A percentile compares a stretch with the other conserved stretches of the same genome.
Conservation (phyloP, 768 basidiomycete genomes). For the Amylocystis lapponica region DNA sequence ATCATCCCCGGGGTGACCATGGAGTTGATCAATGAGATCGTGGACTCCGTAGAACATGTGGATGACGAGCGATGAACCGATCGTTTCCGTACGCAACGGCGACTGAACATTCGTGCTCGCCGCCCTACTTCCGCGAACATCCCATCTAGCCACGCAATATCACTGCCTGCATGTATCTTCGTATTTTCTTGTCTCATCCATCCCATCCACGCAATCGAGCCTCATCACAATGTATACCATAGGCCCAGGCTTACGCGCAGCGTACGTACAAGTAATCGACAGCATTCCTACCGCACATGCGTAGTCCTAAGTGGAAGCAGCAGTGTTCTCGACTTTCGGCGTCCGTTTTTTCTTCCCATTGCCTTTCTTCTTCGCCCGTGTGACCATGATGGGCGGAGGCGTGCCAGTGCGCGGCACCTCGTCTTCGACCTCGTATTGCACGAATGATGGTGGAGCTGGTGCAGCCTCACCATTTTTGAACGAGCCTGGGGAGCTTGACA, state of each 20-base stretch:
- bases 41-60: slow-evolving; percentile 87
- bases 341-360: slow-evolving; percentile 68
- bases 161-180: slow-evolving; percentile 12
- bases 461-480: slow-evolving; percentile 8
- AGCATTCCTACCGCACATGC: too few relatives aligned
- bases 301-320: slow-evolving; percentile 5
- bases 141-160: slow-evolving; percentile 15
- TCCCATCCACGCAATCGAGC: slow-evolving; percentile 10
- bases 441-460: slow-evolving; percentile 36
- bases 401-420: slow-evolving; percentile 46
- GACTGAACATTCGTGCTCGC: not conserved
- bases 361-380: slow-evolving; percentile 61
- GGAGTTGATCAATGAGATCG: slow-evolving; percentile 91
- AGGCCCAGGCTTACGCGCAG: too few relatives aligned
- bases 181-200: slow-evolving; percentile 7
- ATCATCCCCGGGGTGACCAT: slow-evolving; percentile 92
- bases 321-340: slow-evolving; percentile 16
- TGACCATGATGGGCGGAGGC: slow-evolving; percentile 72
- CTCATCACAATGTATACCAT: slow-evolving; percentile 23
- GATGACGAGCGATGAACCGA: slow-evolving; percentile 60
- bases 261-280: slow-evolving; percentile 17
- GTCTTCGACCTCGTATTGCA: slow-evolving; percentile 50
- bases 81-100: too few relatives aligned
- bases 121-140: slow-evolving; percentile 2
- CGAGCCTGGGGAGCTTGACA: not conserved